A percentile compares a stretch with the other conserved stretches of the same genome.
phyloP scores from a whole-genome alignment of 2,329 filamentous ascomycete species.

The Diaporthe amygdali region DNA sequence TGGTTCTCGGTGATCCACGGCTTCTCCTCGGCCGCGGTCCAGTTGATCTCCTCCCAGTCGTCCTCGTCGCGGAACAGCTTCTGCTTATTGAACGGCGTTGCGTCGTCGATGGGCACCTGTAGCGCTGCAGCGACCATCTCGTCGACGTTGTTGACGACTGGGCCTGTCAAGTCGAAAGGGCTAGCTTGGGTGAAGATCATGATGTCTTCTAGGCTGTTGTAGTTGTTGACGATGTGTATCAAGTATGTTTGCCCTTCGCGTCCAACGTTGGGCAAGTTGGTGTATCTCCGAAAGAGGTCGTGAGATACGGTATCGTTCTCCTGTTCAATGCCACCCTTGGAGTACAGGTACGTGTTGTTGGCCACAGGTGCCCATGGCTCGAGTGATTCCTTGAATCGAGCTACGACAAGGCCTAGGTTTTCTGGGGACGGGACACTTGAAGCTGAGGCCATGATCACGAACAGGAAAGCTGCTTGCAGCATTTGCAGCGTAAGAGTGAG shows the following conservation, averaged over 20 bases:
- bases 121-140: conserved; percentile 23
- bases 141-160: conserved; percentile 12
- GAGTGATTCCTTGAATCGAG: conserved; percentile 25
- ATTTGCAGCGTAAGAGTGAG: neutral
- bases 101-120: conserved; percentile 5
- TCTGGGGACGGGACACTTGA: neutral
- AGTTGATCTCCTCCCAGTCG: conserved; percentile 25
- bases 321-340: conserved; percentile 23
- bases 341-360: conserved; percentile 23
- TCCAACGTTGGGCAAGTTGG: conserved; percentile 21
- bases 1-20: conserved; percentile 27
- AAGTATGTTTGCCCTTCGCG: conserved; percentile 25
- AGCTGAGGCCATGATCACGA: neutral
- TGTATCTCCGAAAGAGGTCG: conserved; percentile 24
- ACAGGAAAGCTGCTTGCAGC: neutral
- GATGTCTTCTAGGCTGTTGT: conserved; percentile 24
- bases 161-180: conserved; percentile 22
- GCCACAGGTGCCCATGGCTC: conserved; percentile 22
- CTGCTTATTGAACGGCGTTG: conserved; percentile 26
- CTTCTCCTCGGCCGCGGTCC: conserved; percentile 20
- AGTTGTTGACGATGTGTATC: conserved; percentile 20
- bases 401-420: conserved; percentile 23
- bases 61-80: conserved; percentile 20
- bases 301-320: conserved; percentile 22
- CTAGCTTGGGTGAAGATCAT: conserved; percentile 26